Conservation (phyloP, 2,329 filamentous ascomycete species). For the Akanthomyces lecanii region DNA sequence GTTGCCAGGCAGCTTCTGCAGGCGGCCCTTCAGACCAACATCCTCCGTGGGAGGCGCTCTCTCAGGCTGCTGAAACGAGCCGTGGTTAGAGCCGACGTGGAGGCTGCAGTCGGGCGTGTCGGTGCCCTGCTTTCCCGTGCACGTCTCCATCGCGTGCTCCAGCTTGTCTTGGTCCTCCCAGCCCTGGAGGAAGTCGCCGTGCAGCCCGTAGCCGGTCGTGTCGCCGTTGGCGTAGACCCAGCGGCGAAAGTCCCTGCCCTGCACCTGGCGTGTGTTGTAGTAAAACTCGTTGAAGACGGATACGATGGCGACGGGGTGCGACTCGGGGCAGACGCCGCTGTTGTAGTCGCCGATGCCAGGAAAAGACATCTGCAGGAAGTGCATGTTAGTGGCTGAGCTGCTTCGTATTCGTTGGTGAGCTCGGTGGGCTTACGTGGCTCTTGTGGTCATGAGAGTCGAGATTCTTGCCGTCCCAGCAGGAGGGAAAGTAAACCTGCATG, state of each 20-base stretch:
- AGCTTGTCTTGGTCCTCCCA: slow-evolving; percentile 27
- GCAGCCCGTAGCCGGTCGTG: slow-evolving; percentile 27
- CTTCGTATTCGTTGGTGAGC: neutral
- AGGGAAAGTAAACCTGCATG: slow-evolving; percentile 54
- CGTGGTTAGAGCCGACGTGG: slow-evolving; percentile 20
- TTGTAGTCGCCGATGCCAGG: slow-evolving; percentile 28
- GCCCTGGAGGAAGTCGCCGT: slow-evolving; percentile 28
- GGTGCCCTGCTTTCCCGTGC: slow-evolving; percentile 24
- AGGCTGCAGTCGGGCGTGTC: slow-evolving; percentile 23
- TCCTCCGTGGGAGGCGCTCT: slow-evolving; percentile 23
- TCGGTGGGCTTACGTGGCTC: slow-evolving; percentile 42
- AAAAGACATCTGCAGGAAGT: slow-evolving; percentile 25
- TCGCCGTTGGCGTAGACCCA: slow-evolving; percentile 27
- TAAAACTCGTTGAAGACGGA: slow-evolving; percentile 45
- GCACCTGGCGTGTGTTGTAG: slow-evolving; percentile 34
- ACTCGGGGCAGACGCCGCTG: slow-evolving; percentile 34
- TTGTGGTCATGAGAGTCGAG: slow-evolving; percentile 52
- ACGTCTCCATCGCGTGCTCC: slow-evolving; percentile 25
- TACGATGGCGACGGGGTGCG: slow-evolving; percentile 40
- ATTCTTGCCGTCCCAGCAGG: slow-evolving; percentile 59
- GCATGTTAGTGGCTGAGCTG: neutral
- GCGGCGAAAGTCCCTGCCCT: slow-evolving; percentile 24
- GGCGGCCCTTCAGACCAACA: slow-evolving; percentile 23
- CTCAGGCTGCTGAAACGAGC: slow-evolving; percentile 20
- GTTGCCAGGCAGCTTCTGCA: slow-evolving; percentile 25